phyloP scores from a whole-genome alignment of 2,329 filamentous ascomycete genomes.

The Talaromyces islandicus region DNA sequence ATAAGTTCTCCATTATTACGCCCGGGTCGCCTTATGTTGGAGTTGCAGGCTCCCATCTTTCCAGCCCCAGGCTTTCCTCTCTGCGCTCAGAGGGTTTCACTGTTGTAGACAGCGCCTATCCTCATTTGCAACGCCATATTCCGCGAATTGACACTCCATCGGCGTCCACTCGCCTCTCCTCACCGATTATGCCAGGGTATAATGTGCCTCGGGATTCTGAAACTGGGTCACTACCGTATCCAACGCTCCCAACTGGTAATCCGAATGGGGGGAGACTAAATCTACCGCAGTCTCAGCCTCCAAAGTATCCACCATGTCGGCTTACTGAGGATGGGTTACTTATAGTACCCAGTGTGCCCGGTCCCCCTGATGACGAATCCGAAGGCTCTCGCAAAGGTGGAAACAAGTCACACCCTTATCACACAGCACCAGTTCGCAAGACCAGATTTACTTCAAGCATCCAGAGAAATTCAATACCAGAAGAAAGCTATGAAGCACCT shows the following conservation, averaged over 20 bases:
- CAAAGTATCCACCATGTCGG: slow-evolving; percentile 8
- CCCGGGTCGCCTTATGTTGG: neutral
- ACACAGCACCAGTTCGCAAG: neutral
- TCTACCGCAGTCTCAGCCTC: neutral
- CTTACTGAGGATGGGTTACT: slow-evolving; percentile 5
- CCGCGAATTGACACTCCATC: neutral
- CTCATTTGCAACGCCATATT: neutral
- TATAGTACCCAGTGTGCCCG: slow-evolving; percentile 10
- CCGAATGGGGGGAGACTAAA: neutral
- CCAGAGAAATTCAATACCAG: neutral
- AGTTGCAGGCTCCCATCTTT: neutral
- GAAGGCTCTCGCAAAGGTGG: neutral
- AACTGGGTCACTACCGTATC: neutral
- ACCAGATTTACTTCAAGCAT: neutral
- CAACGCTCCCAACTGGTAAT: neutral
- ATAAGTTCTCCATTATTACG: neutral
- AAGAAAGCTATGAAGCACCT: neutral
- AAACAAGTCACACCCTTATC: neutral
- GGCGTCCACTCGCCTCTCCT: neutral
- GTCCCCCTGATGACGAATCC: neutral
- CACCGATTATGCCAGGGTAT: neutral
- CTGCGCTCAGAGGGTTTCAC: neutral
- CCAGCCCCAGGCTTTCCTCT: neutral
- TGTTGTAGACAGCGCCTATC: neutral
- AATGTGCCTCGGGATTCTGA: neutral